phyloP scores from a whole-genome alignment of 345 rosid species.

The thale cress (Arabidopsis thaliana) region DNA sequence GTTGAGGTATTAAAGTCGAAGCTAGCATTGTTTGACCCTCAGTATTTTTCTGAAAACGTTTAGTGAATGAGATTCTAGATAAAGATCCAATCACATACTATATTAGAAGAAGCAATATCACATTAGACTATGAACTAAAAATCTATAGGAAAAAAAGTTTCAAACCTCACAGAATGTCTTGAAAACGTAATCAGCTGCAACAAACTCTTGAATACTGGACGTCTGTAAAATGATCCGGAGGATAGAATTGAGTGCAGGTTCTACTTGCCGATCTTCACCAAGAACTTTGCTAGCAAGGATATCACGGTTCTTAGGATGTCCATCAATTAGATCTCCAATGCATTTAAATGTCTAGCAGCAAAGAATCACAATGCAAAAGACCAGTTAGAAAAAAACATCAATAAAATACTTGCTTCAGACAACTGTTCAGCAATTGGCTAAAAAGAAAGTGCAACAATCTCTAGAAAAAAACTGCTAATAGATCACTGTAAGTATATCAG shows the following conservation, averaged over 20 bases:
- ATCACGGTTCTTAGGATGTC: constrained; percentile 78
- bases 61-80: constrained; percentile 25
- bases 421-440: constrained; percentile 12
- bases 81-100: constrained; percentile 28
- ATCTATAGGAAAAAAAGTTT: constrained; percentile 32
- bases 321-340: constrained; percentile 80
- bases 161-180: constrained; percentile 91
- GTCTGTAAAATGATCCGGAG: constrained; percentile 87
- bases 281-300: constrained; percentile 87
- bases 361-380: constrained; percentile 32
- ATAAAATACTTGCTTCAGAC: constrained; percentile 18
- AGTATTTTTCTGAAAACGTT: constrained; percentile 61
- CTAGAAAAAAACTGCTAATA: background rate
- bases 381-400: constrained; percentile 2
- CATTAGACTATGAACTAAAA: constrained; percentile 10
- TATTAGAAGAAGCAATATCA: constrained; percentile 21
- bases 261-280: constrained; percentile 88
- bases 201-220: constrained; percentile 86
- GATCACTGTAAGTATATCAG: background rate
- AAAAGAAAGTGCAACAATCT: background rate
- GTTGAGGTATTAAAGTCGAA: constrained; percentile 92
- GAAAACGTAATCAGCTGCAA: constrained; percentile 90
- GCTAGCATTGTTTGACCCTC: constrained; percentile 95
- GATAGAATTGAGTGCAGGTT: constrained; percentile 92
- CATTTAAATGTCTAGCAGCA: constrained; percentile 75